phyloP scores from a whole-genome alignment of 768 basidiomycete genomes.

The Suillus hirtellus region DNA sequence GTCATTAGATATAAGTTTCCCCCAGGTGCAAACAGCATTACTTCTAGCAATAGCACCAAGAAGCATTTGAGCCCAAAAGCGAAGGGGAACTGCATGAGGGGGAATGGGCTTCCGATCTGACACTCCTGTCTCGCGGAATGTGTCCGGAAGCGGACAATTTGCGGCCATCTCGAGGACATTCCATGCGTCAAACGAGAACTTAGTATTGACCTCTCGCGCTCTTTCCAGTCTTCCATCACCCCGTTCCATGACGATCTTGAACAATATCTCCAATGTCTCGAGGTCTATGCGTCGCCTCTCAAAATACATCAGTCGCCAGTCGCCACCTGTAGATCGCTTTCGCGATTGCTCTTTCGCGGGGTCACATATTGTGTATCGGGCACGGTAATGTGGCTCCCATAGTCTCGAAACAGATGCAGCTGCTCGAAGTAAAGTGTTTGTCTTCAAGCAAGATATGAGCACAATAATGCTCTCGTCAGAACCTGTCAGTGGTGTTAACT shows the following conservation, averaged over 20 bases:
- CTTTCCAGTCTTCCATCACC: slow-evolving; percentile 36
- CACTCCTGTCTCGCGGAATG: slow-evolving; percentile 24
- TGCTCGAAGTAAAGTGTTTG: slow-evolving; percentile 41
- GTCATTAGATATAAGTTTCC: slow-evolving; percentile 17
- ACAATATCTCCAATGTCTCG: slow-evolving; percentile 40
- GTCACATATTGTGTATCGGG: slow-evolving; percentile 47
- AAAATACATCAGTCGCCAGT: slow-evolving; percentile 51
- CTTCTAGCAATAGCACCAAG: slow-evolving; percentile 44
- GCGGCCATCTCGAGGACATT: slow-evolving; percentile 47
- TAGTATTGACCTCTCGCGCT: slow-evolving; percentile 40
- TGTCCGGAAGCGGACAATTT: slow-evolving; percentile 35
- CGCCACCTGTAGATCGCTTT: slow-evolving; percentile 25
- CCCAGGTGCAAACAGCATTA: slow-evolving; percentile 44
- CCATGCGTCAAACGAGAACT: slow-evolving; percentile 55
- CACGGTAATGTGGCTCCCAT: slow-evolving; percentile 56
- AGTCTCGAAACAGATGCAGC: slow-evolving; percentile 43
- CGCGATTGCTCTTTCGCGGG: slow-evolving; percentile 39
- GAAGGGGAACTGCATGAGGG: slow-evolving; percentile 40
- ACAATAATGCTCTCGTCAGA: slow-evolving; percentile 31
- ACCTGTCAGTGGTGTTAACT: slow-evolving; percentile 29
- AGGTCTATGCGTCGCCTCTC: slow-evolving; percentile 47
- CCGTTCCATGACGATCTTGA: slow-evolving; percentile 40
- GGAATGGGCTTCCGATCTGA: slow-evolving; percentile 8
- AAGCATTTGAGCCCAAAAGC: slow-evolving; percentile 53
- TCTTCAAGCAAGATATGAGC: slow-evolving; percentile 41